Evolutionary conservation across 2,329 filamentous ascomycete species (phyloP).

Genomic region (Penicillium sp.): DNA sequence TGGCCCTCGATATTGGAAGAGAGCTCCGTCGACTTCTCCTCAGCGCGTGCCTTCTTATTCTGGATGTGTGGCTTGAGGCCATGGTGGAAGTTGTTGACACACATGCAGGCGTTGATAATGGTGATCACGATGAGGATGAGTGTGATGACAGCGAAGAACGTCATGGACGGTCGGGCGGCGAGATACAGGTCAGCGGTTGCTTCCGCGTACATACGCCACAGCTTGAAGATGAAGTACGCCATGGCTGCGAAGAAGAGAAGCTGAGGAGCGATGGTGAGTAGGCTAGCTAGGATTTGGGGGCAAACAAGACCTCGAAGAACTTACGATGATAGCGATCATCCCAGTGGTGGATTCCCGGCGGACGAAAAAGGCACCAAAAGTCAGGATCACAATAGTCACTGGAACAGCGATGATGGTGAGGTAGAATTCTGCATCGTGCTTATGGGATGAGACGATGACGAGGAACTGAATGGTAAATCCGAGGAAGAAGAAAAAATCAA

Average conservation of each 20-base stretch:
- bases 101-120: slow-evolving; percentile 83
- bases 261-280: slow-evolving; percentile 36
- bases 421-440: slow-evolving; percentile 74
- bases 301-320: too few relatives aligned
- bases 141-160: slow-evolving; percentile 91
- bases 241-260: slow-evolving; percentile 85
- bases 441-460: slow-evolving; percentile 78
- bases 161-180: slow-evolving; percentile 82
- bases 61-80: slow-evolving; percentile 87
- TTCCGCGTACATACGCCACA: slow-evolving; percentile 88
- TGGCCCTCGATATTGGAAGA: slow-evolving; percentile 39
- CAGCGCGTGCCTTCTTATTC: slow-evolving; percentile 57
- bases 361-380: slow-evolving; percentile 83
- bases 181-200: slow-evolving; percentile 65
- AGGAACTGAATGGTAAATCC: slow-evolving; percentile 98
- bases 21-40: slow-evolving; percentile 51
- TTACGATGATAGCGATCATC: slow-evolving; percentile 74
- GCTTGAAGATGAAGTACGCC: slow-evolving; percentile 97
- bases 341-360: slow-evolving; percentile 79
- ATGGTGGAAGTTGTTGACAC: slow-evolving; percentile 86
- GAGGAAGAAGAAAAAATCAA: slow-evolving; percentile 99
- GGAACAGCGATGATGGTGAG: slow-evolving; percentile 89
- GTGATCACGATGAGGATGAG: slow-evolving; percentile 86
- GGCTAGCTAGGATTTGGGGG: not conserved
- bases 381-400: slow-evolving; percentile 84